Base-by-base conservation (phyloP, 768 basidiomycete species). In the Boletus vinaceobasis region DNA sequence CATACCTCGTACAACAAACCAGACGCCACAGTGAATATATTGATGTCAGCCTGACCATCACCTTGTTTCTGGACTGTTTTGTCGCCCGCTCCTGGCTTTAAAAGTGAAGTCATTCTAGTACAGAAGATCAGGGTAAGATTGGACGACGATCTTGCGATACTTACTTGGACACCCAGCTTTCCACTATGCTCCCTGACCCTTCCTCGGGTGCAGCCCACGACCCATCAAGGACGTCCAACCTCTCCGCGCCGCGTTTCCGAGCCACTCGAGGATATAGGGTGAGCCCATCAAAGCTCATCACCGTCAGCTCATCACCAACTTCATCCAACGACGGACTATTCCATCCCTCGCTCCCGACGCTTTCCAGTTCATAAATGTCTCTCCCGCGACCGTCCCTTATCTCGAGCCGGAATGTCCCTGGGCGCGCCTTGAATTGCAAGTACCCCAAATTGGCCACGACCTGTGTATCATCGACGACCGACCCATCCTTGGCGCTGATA, bases 11-110 rank as follows among this genome's bases (percentile, higher is more conserved):
- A 99, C 2, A 99, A 77, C 48, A 96, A 73, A 0, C 97, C 97
- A 1, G 97, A 98, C 7, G 97, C 97, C 17, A 99, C 96, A 0
- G 97, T 99, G 73, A 99, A 98, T 60, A 99, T 96, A 64, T 99
- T 98, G 73, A 98, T 97, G 32, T 97, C 92, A 7, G 96, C 94
- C 60, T 91, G 88, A 36, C 72, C 65, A 36, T 67, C 52, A 6
- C 52, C 59, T 40, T 56, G 68, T 43, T 74, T 73, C 8, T 60
- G 58, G 17, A 65, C n/a, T n/a, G n/a, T 29, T 19, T 29, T 36
- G n/a, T 63, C 63, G 29, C 72, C 64, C 13, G 48, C 43, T 54
- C 73, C 66, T 53, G 58, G 53, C 19, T 35, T 72, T 65, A 80
- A 79, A 26, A 83, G 58, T 10, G 78, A 80, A 55, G 73, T 70